phyloP scores from a whole-genome alignment of 2,329 filamentous ascomycete genomes.

The Intubia oerlemansii region DNA sequence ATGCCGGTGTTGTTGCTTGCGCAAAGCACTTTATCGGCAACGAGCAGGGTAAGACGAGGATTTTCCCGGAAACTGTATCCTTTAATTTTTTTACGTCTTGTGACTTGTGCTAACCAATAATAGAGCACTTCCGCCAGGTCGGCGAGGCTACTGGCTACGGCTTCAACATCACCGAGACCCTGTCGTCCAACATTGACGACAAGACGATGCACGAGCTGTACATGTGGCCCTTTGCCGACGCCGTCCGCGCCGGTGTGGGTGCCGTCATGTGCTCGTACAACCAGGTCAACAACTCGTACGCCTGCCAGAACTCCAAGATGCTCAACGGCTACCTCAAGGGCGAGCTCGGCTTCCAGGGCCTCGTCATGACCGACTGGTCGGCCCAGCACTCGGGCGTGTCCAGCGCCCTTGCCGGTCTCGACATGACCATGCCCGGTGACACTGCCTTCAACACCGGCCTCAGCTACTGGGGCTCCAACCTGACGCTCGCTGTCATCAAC shows the following conservation, averaged over 20 bases:
- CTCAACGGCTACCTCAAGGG: slow-evolving; percentile 41
- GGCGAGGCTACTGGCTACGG: slow-evolving; percentile 34
- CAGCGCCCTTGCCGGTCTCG: slow-evolving; percentile 49
- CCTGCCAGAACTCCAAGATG: slow-evolving; percentile 41
- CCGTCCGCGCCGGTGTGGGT: slow-evolving; percentile 30
- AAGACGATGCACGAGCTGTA: slow-evolving; percentile 40
- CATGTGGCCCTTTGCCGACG: slow-evolving; percentile 42
- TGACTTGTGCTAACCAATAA: not conserved
- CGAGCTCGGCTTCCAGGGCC: slow-evolving; percentile 45
- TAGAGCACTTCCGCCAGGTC: slow-evolving; percentile 50
- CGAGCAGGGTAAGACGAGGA: slow-evolving; percentile 39
- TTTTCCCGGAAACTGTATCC: too few species aligned
- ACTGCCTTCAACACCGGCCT: slow-evolving; percentile 36
- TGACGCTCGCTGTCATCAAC: slow-evolving; percentile 55
- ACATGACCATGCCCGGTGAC: slow-evolving; percentile 65
- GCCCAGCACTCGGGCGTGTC: slow-evolving; percentile 50
- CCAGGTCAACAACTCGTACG: slow-evolving; percentile 44
- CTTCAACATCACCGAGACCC: slow-evolving; percentile 38
- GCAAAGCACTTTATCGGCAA: slow-evolving; percentile 54
- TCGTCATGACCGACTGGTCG: slow-evolving; percentile 33
- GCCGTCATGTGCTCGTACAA: slow-evolving; percentile 33
- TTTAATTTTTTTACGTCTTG: too few species aligned
- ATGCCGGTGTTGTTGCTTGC: slow-evolving; percentile 57
- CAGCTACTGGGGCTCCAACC: slow-evolving; percentile 33
- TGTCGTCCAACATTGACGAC: slow-evolving; percentile 33